These are phyloP conservation scores for Perkinsus olseni DNA, from an alignment of 169 alveolate genomes.

Conservation along the genomic window DNA sequence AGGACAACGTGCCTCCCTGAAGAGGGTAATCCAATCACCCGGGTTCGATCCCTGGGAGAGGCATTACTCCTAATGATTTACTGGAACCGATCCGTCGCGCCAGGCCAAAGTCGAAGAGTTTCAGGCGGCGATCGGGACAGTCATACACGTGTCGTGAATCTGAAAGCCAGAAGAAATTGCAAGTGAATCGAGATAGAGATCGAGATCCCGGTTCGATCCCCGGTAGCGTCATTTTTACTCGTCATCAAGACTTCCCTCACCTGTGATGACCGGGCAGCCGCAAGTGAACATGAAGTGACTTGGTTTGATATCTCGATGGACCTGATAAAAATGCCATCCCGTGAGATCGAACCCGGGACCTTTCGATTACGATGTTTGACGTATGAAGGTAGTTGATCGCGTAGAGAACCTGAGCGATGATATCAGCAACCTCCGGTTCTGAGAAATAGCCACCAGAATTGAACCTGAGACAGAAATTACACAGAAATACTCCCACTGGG, in stretches of 20 bases:
- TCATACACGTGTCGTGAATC: not conserved
- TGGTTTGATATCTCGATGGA: not conserved
- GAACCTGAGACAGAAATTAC: not conserved
- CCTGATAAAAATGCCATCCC: not conserved
- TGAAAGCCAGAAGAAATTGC: not conserved
- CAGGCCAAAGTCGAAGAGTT: not conserved
- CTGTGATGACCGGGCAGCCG: not conserved
- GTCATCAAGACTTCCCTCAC: not conserved
- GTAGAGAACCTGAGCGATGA: slow-evolving; percentile 48
- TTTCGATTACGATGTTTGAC: not conserved
- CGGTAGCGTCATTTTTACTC: not conserved
- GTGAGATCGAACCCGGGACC: not conserved
- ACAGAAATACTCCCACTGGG: not conserved
- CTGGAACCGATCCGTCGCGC: not conserved
- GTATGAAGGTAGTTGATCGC: slow-evolving; percentile 57
- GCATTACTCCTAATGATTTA: not conserved
- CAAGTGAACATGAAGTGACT: not conserved
- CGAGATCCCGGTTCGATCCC: not conserved
- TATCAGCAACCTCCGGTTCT: slow-evolving; percentile 56
- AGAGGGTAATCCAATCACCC: not conserved
- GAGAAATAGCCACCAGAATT: slow-evolving; percentile 27
- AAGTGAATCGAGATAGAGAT: too few species aligned
- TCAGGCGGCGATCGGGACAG: not conserved
- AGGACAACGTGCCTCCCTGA: not conserved
- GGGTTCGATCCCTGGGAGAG: not conserved